These are phyloP conservation scores for Penicillium sp. DNA, from an alignment of 2,329 filamentous ascomycete genomes.

Conservation along the genomic window DNA sequence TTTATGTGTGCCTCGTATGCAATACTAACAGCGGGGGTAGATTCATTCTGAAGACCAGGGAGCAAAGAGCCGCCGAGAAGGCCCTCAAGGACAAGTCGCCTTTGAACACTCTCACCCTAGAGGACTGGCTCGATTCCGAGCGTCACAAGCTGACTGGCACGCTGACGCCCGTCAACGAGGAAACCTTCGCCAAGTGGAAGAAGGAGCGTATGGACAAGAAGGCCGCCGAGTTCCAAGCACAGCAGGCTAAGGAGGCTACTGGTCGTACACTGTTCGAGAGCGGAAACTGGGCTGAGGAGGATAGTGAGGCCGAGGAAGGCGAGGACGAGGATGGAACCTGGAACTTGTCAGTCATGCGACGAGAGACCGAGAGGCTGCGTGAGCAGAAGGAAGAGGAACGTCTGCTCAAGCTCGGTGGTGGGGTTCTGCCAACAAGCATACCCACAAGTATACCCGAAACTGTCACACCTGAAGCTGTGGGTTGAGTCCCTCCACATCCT, in stretches of 20 bases:
- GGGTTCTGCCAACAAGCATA: conserved; percentile 20
- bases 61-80: conserved; percentile 93
- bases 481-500: conserved; percentile 25
- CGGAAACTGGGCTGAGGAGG: conserved; percentile 78
- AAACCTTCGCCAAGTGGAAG: conserved; percentile 96
- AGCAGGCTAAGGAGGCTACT: conserved; percentile 90
- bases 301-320: conserved; percentile 54
- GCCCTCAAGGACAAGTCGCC: conserved; percentile 94
- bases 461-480: conserved; percentile 28
- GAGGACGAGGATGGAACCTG: conserved; percentile 62
- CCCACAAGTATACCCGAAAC: conserved; percentile 6
- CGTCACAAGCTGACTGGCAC: conserved; percentile 90
- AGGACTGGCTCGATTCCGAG: conserved; percentile 96
- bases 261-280: conserved; percentile 94
- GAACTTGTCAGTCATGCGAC: conserved; percentile 79
- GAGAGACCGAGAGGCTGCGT: conserved; percentile 77
- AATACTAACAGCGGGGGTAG: conserved; percentile 48
- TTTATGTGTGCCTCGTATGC: neutral
- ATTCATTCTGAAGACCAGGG: conserved; percentile 96
- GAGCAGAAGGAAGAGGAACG: conserved; percentile 76
- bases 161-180: conserved; percentile 88
- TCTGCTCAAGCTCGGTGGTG: conserved; percentile 43
- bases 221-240: conserved; percentile 85
- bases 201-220: conserved; percentile 92
- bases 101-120: conserved; percentile 87